Conservation (phyloP, 495 filamentous ascomycete genomes). For the Sordaria brevicollis region DNA sequence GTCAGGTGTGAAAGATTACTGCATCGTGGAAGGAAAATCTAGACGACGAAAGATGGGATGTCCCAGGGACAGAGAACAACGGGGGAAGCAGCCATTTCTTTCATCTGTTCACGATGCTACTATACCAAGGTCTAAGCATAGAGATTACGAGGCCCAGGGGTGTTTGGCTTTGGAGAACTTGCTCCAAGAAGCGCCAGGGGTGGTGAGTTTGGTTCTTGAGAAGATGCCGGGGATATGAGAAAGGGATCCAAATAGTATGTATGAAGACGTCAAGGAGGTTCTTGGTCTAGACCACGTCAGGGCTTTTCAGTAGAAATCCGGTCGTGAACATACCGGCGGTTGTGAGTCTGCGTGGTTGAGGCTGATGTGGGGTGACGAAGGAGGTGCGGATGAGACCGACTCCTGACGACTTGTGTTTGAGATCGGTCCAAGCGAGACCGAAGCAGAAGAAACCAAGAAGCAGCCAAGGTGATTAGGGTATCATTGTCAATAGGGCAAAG, state of each 20-base stretch:
- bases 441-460: neutral
- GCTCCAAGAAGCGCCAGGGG: neutral
- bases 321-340: neutral
- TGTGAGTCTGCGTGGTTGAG: constrained; percentile 11
- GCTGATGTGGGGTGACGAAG: constrained; percentile 10
- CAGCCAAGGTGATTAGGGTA: neutral
- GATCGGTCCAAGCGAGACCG: constrained; percentile 22
- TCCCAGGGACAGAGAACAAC: neutral
- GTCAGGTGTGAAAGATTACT: neutral
- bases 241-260: neutral
- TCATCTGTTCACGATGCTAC: neutral
- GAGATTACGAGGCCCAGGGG: neutral
- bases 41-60: constrained; percentile 12
- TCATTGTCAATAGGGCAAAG: neutral
- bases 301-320: neutral
- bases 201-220: neutral
- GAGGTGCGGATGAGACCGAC: constrained; percentile 22
- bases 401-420: constrained; percentile 27
- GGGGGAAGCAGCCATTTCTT: neutral
- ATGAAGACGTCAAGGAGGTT: neutral
- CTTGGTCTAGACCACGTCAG: neutral
- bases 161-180: neutral
- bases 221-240: neutral
- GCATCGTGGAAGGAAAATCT: constrained; percentile 6
- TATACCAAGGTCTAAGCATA: neutral